Base-by-base conservation (phyloP, 495 filamentous ascomycete genomes). In the Tirmania nivea region DNA sequence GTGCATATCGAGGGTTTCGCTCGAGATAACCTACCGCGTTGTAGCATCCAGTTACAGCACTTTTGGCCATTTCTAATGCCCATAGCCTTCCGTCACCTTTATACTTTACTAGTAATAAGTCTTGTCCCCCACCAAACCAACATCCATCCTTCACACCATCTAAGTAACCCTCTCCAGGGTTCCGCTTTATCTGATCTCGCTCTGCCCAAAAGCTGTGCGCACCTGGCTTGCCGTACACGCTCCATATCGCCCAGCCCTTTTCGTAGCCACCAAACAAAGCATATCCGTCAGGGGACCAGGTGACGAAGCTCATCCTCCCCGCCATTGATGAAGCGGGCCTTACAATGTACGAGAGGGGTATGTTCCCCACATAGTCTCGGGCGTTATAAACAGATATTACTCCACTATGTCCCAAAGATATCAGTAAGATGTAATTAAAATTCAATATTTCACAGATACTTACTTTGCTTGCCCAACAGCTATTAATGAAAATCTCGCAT, bases 261-360 rank as follows among this genome's bases (percentile, higher is more conserved):
- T 92, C 83, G 62, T 86, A 96, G 20, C 90, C 92, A 42, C 82
- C 86, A 66, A 99, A 94, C 4, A 96, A 74, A 62, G 88, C 94
- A 63, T 96, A 95, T 37, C 92, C 92, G 63, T 99, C 92, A 0
- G 90, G 85, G 10, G 92, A 94, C 70, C 94, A 99, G 57, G 64
- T 78, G 56, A 99, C 69, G 21, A 80, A 83, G 3, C 74, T 84
- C 48, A 94, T 65, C 17, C 63, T 59, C 2, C 92, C 92, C 8
- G 83, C 78, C 6, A 66, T 61, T 8, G 84, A 83, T 1, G 77
- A 77, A 8, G 84, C 77, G 0, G 79, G 68, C 49, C 70, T 72
- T 35, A 94, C 74, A 45, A 75, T 73, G 62, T 95, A 86, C 8
- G 89, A 96, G n/a, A 89, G 71, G 1, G 85, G 81, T 39, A 96